Conservation (phyloP, 495 filamentous ascomycete genomes). For the Neurospora tetraspora region DNA sequence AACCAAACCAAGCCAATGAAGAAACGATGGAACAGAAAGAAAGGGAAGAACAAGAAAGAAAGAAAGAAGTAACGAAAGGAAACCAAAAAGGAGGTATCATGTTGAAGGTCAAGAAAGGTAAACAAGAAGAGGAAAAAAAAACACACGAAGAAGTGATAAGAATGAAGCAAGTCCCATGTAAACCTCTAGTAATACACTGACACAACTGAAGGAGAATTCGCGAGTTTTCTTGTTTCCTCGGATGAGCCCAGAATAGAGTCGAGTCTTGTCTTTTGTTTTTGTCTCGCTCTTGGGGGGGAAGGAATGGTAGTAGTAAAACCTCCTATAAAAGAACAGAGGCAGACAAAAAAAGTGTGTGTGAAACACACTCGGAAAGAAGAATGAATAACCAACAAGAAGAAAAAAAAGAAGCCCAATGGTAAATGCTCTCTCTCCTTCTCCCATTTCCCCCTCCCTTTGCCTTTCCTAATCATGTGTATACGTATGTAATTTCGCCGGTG, state of each 20-base stretch:
- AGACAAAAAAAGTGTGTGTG: background rate
- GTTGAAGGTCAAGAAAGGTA: background rate
- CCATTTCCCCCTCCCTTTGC: background rate
- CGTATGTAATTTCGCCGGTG: background rate
- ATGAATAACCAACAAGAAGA: background rate
- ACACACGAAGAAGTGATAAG: background rate
- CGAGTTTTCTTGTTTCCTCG: background rate
- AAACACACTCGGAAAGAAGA: background rate
- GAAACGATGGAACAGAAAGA: background rate
- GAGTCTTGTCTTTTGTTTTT: background rate
- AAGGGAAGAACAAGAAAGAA: background rate
- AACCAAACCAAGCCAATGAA: background rate
- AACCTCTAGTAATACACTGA: background rate
- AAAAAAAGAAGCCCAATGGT: background rate
- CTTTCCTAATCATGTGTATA: background rate
- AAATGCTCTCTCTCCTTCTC: background rate
- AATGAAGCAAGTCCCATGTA: background rate
- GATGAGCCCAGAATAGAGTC: background rate
- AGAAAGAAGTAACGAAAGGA: background rate
- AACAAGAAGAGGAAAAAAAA: background rate
- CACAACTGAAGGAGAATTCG: background rate
- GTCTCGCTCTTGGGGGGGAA: background rate
- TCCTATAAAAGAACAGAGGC: background rate
- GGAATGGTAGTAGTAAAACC: background rate
- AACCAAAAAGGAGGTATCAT: background rate